phyloP scores from a whole-genome alignment of 2,329 filamentous ascomycete genomes.

The Niveomyces coronatus region DNA sequence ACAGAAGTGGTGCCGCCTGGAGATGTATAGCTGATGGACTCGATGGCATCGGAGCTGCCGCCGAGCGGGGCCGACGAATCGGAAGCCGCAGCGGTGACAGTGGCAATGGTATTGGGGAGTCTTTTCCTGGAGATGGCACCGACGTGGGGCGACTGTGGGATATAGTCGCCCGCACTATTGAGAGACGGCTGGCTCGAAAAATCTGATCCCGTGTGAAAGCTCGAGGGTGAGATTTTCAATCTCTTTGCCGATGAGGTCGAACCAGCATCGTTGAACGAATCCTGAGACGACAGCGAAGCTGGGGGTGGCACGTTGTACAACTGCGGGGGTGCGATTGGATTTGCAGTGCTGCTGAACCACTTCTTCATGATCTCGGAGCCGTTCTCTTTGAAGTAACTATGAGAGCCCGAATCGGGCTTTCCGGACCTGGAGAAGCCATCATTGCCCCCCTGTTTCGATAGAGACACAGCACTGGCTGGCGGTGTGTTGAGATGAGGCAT shows the following conservation, averaged over 20 bases:
- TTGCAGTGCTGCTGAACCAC: constrained; percentile 3
- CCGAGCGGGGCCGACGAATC: too few relatives aligned
- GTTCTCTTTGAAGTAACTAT: constrained; percentile 8
- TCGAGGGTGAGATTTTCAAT: background rate
- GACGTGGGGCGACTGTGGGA: background rate
- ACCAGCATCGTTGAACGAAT: constrained; percentile 4
- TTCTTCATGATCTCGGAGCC: constrained; percentile 3
- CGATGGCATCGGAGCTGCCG: background rate
- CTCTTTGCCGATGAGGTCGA: background rate
- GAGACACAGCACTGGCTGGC: background rate
- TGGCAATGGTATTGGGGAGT: background rate
- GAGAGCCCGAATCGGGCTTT: constrained; percentile 1
- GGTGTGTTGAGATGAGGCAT: constrained; percentile 7
- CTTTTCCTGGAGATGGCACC: background rate
- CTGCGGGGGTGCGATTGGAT: constrained; percentile 5
- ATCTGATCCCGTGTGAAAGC: background rate
- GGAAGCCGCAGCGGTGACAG: background rate
- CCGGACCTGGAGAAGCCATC: too few relatives aligned
- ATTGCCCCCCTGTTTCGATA: background rate
- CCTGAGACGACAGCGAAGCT: constrained; percentile 2
- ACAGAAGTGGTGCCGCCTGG: background rate
- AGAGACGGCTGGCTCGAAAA: constrained; percentile 1
- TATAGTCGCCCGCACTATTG: background rate
- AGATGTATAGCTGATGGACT: background rate
- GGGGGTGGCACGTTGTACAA: constrained; percentile 8